These are phyloP conservation scores for Echeveria elegans DNA, from an alignment of 164 flowering plant species.

Conservation along the genomic window DNA sequence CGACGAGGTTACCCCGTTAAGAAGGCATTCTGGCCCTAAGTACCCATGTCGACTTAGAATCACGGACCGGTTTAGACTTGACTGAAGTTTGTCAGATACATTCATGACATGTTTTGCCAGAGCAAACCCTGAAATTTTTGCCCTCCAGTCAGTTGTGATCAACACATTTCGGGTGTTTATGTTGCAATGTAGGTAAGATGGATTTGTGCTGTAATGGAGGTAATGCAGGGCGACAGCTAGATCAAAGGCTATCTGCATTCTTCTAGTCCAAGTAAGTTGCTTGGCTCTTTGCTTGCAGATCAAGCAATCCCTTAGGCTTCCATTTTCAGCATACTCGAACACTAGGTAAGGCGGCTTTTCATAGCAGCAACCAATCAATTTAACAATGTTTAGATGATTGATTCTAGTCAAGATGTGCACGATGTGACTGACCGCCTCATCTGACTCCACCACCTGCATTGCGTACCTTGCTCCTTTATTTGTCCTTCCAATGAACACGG, in stretches of 20 bases:
- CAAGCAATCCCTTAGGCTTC: constrained; percentile 45
- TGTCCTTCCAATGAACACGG: constrained; percentile 32
- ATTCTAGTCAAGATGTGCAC: constrained; percentile 44
- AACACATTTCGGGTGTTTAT: constrained; percentile 37
- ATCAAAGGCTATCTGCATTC: constrained; percentile 52
- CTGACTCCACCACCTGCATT: constrained; percentile 42
- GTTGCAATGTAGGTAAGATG: constrained; percentile 39
- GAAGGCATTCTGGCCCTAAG: constrained; percentile 42
- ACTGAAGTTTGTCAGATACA: constrained; percentile 11
- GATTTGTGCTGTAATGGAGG: constrained; percentile 48
- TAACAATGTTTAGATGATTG: constrained; percentile 52
- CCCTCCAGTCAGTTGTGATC: constrained; percentile 45
- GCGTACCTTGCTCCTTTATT: constrained; percentile 32
- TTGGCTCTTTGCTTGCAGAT: constrained; percentile 14
- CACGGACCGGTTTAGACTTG: too few species aligned
- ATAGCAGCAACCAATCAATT: constrained; percentile 41
- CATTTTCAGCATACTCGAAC: constrained; percentile 43
- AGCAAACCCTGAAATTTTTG: constrained; percentile 39
- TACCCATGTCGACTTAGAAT: constrained; percentile 27
- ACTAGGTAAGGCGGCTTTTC: constrained; percentile 39
- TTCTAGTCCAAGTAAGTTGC: constrained; percentile 33
- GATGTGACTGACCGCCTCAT: constrained; percentile 27
- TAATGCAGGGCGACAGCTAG: constrained; percentile 55
- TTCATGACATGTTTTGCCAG: constrained; percentile 19
- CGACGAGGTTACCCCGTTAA: constrained; percentile 24